Evolutionary conservation across 305 asterid genomes (phyloP), one percentile per base, ranked within the genome.

Genomic region (Fraxinus ornus): DNA sequence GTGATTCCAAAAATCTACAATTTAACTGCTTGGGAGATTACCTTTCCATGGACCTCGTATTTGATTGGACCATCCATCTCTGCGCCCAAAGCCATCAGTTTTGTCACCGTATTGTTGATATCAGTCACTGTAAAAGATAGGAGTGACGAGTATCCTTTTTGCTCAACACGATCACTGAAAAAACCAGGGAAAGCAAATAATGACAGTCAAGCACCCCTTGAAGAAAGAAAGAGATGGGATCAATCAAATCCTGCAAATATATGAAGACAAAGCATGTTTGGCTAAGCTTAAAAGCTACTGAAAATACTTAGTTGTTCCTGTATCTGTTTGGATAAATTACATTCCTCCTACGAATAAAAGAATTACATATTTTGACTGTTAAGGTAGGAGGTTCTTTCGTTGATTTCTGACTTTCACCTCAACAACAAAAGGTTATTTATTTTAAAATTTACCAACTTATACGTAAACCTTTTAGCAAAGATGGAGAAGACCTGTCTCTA

Each of bases 41-140:
- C 99, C 97, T 95, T 95, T 49, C 98, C 99, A 84, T 95, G 97
- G 84, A 90, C 82, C 89, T 94, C 98, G 79, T 95, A 85, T 88
- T 92, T 95, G 74, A 94, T 93, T 22, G 95, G 95, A 83, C 98
- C 98, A 85, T 94, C 99, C 86, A 95, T 81, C 88, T 95, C 96
- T 26, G 98, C 98, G 4, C 99, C 98, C 80, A 94, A 89, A 64
- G 94, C 86, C 92, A 96, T 90, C 81, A 94, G 89, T 77, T 96
- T 96, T 15, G 97, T 78, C 80, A 92, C 95, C 0, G 97, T 89
- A 78, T 85, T 89, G 79, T 90, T 93, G 80, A 95, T 91, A 83
- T 95, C 98, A 28, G 89, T 75, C 78, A 95, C 98, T 1, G 94
- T 92, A 81, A 95, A 95, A 47, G 99, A 95, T 81, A 94, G 85